Percentiles rank a stretch among this genome's conserved stretches.
Conservation (phyloP, 2,329 filamentous ascomycete genomes). For the Aspergillus versicolor region DNA sequence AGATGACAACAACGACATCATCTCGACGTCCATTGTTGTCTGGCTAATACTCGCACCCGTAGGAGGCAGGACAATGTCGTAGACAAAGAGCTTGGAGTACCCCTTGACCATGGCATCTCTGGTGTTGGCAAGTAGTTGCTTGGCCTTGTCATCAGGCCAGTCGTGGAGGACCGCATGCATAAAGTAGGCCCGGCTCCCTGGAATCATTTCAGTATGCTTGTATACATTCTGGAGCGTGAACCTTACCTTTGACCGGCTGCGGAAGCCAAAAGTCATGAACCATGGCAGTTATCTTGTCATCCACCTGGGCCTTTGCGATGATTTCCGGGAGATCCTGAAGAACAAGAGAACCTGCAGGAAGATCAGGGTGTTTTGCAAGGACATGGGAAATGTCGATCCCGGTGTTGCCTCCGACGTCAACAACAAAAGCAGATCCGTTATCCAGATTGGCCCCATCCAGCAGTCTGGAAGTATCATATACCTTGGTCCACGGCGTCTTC, state of each 20-base stretch:
- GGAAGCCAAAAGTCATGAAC: conserved; percentile 28
- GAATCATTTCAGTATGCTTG: neutral
- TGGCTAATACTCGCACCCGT: conserved; percentile 31
- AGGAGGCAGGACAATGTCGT: conserved; percentile 33
- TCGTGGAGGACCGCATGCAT: conserved; percentile 38
- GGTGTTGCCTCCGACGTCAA: conserved; percentile 42
- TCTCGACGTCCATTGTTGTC: conserved; percentile 36
- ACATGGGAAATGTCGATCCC: conserved; percentile 38
- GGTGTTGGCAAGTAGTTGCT: conserved; percentile 30
- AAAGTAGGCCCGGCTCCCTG: neutral
- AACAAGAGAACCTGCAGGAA: conserved; percentile 33
- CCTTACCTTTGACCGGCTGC: conserved; percentile 26
- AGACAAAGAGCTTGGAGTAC: neutral
- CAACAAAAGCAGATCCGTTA: conserved; percentile 26
- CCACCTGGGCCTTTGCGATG: conserved; percentile 26
- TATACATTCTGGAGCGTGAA: neutral
- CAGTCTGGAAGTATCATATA: conserved; percentile 27
- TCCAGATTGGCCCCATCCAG: conserved; percentile 20
- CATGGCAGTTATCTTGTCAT: conserved; percentile 25
- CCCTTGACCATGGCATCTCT: conserved; percentile 32
- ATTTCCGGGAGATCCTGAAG: conserved; percentile 42
- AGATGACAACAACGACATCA: conserved; percentile 50
- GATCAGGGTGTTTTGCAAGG: conserved; percentile 30
- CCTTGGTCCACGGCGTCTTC: conserved; percentile 36
- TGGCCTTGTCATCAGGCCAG: conserved; percentile 39